Conservation (phyloP, 73 alveolate genomes). For the Effrenium voratum region DNA sequence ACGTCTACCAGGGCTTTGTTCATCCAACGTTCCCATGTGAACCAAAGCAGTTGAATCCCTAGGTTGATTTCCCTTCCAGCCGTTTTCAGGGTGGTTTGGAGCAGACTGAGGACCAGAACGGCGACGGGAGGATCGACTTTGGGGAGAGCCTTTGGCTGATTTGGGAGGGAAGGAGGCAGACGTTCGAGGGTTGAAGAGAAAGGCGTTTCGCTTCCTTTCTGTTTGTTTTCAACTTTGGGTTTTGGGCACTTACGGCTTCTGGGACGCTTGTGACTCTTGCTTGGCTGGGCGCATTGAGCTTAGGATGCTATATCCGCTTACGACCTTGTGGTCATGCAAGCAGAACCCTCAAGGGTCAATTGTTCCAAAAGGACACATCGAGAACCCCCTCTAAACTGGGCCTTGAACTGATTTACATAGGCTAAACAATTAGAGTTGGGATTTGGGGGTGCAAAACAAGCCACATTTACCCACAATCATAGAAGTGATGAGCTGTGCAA, state of each 20-base stretch:
- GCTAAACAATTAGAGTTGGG: too few species aligned
- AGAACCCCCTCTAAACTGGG: too few species aligned
- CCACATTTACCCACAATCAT: too few species aligned
- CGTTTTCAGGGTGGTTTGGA: not conserved
- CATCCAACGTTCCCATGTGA: not conserved
- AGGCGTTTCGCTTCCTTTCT: not conserved
- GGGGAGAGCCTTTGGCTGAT: not conserved
- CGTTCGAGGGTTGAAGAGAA: not conserved
- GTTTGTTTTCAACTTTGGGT: not conserved
- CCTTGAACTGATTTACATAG: too few species aligned
- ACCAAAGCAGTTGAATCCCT: not conserved
- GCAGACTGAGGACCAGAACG: slow-evolving; percentile 20
- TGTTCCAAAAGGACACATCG: too few species aligned
- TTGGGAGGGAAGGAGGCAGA: not conserved
- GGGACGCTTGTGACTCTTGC: not conserved
- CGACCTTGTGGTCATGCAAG: not conserved
- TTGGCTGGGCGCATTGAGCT: not conserved
- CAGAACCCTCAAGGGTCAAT: too few species aligned
- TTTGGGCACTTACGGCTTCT: not conserved
- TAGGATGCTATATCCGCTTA: not conserved
- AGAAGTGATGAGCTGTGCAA: too few species aligned
- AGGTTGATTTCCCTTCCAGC: not conserved
- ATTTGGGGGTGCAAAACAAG: too few species aligned
- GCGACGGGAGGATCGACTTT: slow-evolving; percentile 75
- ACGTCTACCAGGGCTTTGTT: not conserved